These are phyloP conservation scores for Zygoascus tannicola DNA, from an alignment of 805 yeast genomes.

Conservation along the genomic window DNA sequence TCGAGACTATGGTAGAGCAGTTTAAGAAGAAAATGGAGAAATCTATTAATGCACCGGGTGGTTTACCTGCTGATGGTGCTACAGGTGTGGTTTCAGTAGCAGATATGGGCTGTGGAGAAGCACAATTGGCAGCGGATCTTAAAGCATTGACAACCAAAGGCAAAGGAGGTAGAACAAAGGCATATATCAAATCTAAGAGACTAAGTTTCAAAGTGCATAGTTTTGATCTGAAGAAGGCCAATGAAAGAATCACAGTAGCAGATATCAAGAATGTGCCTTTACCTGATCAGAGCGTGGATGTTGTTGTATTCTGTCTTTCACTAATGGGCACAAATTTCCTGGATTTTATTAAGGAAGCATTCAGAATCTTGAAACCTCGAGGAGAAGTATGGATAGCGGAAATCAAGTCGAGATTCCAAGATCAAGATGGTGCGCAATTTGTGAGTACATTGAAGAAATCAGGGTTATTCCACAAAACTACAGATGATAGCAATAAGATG, in stretches of 20 bases:
- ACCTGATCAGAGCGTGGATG: constrained; percentile 63
- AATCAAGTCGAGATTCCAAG: constrained; percentile 83
- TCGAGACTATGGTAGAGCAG: constrained; percentile 74
- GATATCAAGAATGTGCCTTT: constrained; percentile 89
- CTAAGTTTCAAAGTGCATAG: constrained; percentile 58
- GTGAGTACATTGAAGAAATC: constrained; percentile 62
- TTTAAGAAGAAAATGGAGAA: constrained; percentile 41
- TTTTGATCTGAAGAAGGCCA: constrained; percentile 85
- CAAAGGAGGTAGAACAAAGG: constrained; percentile 20
- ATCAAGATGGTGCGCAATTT: constrained; percentile 50
- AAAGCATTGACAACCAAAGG: constrained; percentile 19
- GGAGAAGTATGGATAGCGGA: constrained; percentile 98
- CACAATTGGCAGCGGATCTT: constrained; percentile 67
- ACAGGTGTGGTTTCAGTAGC: constrained; percentile 68
- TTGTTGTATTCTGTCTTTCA: constrained; percentile 90
- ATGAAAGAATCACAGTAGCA: constrained; percentile 89
- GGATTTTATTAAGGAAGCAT: constrained; percentile 85
- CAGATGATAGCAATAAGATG: constrained; percentile 86
- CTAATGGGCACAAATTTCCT: constrained; percentile 95
- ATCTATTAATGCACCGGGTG: constrained; percentile 92
- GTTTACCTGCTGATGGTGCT: constrained; percentile 49
- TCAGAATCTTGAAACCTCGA: constrained; percentile 74
- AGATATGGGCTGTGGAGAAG: constrained; percentile 99
- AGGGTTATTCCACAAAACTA: constrained; percentile 82
- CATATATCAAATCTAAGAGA: constrained; percentile 27